These are phyloP conservation scores for Lindgomyces ingoldianus DNA, from an alignment of 495 filamentous ascomycete genomes.

Conservation along the genomic window DNA sequence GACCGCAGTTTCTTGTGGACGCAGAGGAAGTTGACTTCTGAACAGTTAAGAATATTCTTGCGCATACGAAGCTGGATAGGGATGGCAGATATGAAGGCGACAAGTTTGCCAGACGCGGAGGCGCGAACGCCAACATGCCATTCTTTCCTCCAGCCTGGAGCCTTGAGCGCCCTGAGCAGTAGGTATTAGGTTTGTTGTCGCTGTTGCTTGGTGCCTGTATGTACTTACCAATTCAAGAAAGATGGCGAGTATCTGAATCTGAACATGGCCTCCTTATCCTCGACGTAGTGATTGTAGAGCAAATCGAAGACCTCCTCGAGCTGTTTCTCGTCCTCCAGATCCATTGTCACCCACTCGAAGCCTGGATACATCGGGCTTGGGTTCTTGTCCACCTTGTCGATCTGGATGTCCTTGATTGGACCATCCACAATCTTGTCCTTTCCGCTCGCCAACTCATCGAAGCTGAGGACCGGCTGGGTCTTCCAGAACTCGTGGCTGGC, in stretches of 20 bases:
- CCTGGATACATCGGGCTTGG: slow-evolving; percentile 66
- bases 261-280: slow-evolving; percentile 96
- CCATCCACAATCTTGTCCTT: slow-evolving; percentile 54
- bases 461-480: slow-evolving; percentile 90
- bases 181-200: no score
- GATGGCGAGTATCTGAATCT: slow-evolving; percentile 89
- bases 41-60: slow-evolving; percentile 68
- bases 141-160: slow-evolving; percentile 90
- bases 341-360: slow-evolving; percentile 93
- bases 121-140: slow-evolving; percentile 95
- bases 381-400: slow-evolving; percentile 71
- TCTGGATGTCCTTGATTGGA: slow-evolving; percentile 69
- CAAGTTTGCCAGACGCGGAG: slow-evolving; percentile 72
- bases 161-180: slow-evolving; percentile 77
- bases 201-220: no score
- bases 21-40: slow-evolving; percentile 96
- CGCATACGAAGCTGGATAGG: slow-evolving; percentile 81
- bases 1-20: slow-evolving; percentile 95
- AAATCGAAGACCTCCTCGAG: slow-evolving; percentile 85
- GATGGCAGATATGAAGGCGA: slow-evolving; percentile 92
- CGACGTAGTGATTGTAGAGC: slow-evolving; percentile 89
- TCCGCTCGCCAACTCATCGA: slow-evolving; percentile 45
- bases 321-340: slow-evolving; percentile 68
- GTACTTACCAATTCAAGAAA: slow-evolving; percentile 79
- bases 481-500: slow-evolving; percentile 97